Evolutionary conservation across 2,329 filamentous ascomycete genomes (phyloP).

Genomic region (Verticillium longisporum): DNA sequence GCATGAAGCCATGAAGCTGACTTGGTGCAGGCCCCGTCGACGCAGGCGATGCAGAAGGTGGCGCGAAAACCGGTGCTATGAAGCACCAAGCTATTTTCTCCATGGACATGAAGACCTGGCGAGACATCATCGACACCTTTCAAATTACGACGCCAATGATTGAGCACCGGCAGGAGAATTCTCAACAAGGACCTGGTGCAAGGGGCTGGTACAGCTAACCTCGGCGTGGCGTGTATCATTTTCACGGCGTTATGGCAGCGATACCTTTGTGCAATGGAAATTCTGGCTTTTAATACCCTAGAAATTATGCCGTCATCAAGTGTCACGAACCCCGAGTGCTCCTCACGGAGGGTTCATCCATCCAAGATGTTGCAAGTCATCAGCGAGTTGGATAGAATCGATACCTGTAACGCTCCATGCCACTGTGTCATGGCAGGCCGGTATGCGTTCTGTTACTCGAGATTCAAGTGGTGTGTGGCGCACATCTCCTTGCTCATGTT

Average conservation of each 20-base stretch:
- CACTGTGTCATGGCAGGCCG: too few species aligned
- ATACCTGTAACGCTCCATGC: too few species aligned
- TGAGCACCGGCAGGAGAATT: slow-evolving; percentile 63
- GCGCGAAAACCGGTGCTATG: slow-evolving; percentile 43
- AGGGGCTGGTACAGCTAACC: slow-evolving; percentile 59
- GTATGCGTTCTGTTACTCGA: too few species aligned
- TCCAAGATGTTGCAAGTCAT: too few species aligned
- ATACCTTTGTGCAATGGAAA: neutral
- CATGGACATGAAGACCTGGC: slow-evolving; percentile 81
- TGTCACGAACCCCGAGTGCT: too few species aligned
- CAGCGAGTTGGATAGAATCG: too few species aligned
- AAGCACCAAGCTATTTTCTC: slow-evolving; percentile 84
- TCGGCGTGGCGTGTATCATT: neutral
- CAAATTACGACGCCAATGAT: slow-evolving; percentile 77
- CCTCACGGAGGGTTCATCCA: too few species aligned
- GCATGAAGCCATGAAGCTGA: neutral
- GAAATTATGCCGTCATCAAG: too few species aligned
- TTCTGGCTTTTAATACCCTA: neutral
- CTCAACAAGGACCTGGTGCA: slow-evolving; percentile 42
- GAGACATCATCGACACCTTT: slow-evolving; percentile 68
- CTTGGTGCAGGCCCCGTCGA: neutral
- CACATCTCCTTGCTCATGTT: too few species aligned
- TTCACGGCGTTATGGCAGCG: neutral
- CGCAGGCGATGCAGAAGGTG: neutral
- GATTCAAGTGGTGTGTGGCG: too few species aligned